Percentiles rank a stretch among this genome's conserved stretches.
phyloP scores from a whole-genome alignment of 345 rosid genomes.

The Excoecaria cochinchinensis region DNA sequence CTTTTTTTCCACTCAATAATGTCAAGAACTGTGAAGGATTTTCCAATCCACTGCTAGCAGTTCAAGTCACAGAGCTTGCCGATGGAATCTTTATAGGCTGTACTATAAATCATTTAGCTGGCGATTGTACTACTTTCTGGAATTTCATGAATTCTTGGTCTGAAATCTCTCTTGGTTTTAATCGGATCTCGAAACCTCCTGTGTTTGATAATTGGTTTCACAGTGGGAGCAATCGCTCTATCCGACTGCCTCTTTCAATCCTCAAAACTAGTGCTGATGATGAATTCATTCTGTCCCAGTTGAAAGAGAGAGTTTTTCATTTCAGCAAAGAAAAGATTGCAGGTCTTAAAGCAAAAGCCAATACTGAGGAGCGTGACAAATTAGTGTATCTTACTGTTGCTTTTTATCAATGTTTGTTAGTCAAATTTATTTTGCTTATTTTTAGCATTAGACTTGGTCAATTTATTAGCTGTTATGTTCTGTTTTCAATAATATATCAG shows the following conservation, averaged over 20 bases:
- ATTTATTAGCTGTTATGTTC: no score
- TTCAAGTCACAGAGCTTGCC: conserved; percentile 26
- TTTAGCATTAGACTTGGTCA: no score
- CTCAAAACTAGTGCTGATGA: background rate
- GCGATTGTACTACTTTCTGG: conserved; percentile 27
- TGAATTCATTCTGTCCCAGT: background rate
- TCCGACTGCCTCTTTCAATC: conserved; percentile 26
- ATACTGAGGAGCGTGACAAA: background rate
- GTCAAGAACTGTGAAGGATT: background rate
- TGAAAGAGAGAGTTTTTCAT: conserved; percentile 10
- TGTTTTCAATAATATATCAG: no score
- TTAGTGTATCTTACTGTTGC: background rate
- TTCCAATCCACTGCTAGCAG: conserved; percentile 14
- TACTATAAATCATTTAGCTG: conserved; percentile 11
- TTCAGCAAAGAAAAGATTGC: conserved; percentile 13
- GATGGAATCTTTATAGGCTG: conserved; percentile 27
- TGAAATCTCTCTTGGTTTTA: conserved; percentile 22
- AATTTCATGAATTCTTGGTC: conserved; percentile 23
- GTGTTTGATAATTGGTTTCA: conserved; percentile 37
- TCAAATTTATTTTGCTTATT: no score
- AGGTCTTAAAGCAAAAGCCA: no score
- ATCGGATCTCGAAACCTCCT: background rate
- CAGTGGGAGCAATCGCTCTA: conserved; percentile 24
- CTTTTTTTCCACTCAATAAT: background rate
- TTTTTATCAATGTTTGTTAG: no score